Evolutionary conservation across 345 rosid genomes (phyloP), one percentile per base, ranked within the genome.

Genomic region (Salix viminalis): DNA sequence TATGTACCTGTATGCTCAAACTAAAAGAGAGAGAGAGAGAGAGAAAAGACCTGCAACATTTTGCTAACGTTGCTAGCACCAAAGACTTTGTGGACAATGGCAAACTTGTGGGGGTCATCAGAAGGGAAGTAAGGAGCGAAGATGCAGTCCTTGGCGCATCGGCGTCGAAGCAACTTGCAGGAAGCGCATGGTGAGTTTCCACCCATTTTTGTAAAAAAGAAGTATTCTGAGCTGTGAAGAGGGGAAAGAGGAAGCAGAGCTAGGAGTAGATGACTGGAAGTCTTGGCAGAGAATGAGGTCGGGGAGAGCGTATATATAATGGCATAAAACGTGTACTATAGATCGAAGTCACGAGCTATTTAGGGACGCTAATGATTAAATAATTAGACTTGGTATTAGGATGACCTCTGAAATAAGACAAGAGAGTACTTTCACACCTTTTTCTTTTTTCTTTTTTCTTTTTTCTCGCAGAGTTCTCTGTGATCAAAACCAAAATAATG

Each of bases 21-120:
- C 23, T n/a, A 3, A 71, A 24, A 32, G 34, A 32, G 34, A 32
- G 34, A 28, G n/a, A 36, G 41, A 26, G 19, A 39, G 64, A 58
- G 34, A 26, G 13, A 39, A 21, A 64, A 6, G 11, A 80, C 83
- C 83, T 75, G 83, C 44, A 80, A 60, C 79, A 76, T 80, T 75
- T 80, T 80, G 83, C 83, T 80, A 32, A 80, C 79, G 19, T 80
- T 80, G 76, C 83, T 80, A 64, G 83, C 83, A 44, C 83, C 83
- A 21, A 80, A 80, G 78, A 80, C 79, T 79, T 80, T 80, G 69
- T 80, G 83, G 19, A 80, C 83, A 67, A 80, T 75, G 70, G 79
- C 82, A 65, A 79, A 79, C 72, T 79, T 79, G 79, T 70, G 82
- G 39, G 82, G 82, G 15, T 79, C 82, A 65, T 79, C 82, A 12